Evolutionary conservation across 2,329 filamentous ascomycete genomes (phyloP).

Genomic region (Epichloe amarillans): DNA sequence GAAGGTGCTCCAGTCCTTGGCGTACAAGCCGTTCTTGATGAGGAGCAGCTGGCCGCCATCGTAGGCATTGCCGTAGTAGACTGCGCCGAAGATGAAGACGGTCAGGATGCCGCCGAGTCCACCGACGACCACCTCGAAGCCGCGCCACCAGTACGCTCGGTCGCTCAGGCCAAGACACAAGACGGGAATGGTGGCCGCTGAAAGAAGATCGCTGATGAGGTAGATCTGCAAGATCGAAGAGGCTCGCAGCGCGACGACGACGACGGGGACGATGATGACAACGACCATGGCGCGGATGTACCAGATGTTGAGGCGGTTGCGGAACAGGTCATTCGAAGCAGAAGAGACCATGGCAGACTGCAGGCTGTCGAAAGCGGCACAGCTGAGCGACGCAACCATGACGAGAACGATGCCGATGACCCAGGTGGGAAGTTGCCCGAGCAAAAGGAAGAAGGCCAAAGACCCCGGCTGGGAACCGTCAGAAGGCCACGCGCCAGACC

Average conservation of each 20-base stretch:
- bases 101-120: slow-evolving; percentile 65
- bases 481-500: slow-evolving; percentile 61
- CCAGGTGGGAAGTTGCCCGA: slow-evolving; percentile 61
- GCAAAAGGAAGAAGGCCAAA: slow-evolving; percentile 62
- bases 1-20: slow-evolving; percentile 68
- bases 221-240: slow-evolving; percentile 71
- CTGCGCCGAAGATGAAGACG: slow-evolving; percentile 68
- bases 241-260: slow-evolving; percentile 60
- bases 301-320: slow-evolving; percentile 67
- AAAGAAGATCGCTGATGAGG: slow-evolving; percentile 68
- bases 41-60: slow-evolving; percentile 56
- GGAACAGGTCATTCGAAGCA: slow-evolving; percentile 72
- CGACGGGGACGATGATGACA: slow-evolving; percentile 57
- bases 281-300: slow-evolving; percentile 57
- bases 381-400: slow-evolving; percentile 66
- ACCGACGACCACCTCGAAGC: slow-evolving; percentile 68
- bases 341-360: slow-evolving; percentile 80
- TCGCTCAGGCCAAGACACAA: slow-evolving; percentile 59
- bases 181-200: slow-evolving; percentile 61
- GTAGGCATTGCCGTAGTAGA: slow-evolving; percentile 59
- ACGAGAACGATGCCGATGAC: slow-evolving; percentile 71
- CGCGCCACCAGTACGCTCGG: slow-evolving; percentile 62
- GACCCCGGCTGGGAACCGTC: slow-evolving; percentile 44
- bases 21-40: slow-evolving; percentile 61
- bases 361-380: slow-evolving; percentile 66